A percentile compares a stretch with the other conserved stretches of the same genome.
Conservation (phyloP, 768 basidiomycete genomes). For the Auriscalpium vulgare region DNA sequence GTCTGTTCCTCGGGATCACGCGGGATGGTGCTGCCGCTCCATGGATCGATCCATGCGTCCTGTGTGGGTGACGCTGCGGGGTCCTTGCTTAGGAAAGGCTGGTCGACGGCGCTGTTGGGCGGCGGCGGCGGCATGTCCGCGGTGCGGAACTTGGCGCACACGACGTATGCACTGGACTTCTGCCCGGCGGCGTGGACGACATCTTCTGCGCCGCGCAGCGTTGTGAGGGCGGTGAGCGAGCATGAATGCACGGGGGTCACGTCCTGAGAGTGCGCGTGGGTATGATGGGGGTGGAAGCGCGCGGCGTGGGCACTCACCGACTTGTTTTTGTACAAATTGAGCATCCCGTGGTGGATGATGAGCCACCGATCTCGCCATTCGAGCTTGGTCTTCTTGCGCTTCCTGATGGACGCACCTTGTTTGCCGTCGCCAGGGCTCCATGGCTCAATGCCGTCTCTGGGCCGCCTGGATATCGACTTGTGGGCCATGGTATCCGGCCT, state of each 20-base stretch:
- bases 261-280: slow-evolving; percentile 1
- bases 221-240: slow-evolving; percentile 7
- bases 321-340: slow-evolving; percentile 47
- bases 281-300: neutral
- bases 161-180: slow-evolving; percentile 7
- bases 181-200: neutral
- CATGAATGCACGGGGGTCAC: slow-evolving; percentile 12
- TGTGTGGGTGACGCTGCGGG: neutral
- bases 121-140: neutral
- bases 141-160: slow-evolving; percentile 12
- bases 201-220: slow-evolving; percentile 11
- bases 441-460: slow-evolving; percentile 10
- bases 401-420: slow-evolving; percentile 6
- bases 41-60: slow-evolving; percentile 12
- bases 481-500: neutral
- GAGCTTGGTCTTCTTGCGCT: slow-evolving; percentile 29
- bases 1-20: slow-evolving; percentile 2
- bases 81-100: neutral
- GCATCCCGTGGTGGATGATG: slow-evolving; percentile 46
- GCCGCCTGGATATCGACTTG: neutral
- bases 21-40: slow-evolving; percentile 10
- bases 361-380: slow-evolving; percentile 63
- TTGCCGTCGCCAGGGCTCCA: neutral
- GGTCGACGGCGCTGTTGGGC: neutral
- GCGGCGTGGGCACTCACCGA: slow-evolving; percentile 30